phyloP scores from a whole-genome alignment of 345 rosid species.

The Bruguiera parviflora region DNA sequence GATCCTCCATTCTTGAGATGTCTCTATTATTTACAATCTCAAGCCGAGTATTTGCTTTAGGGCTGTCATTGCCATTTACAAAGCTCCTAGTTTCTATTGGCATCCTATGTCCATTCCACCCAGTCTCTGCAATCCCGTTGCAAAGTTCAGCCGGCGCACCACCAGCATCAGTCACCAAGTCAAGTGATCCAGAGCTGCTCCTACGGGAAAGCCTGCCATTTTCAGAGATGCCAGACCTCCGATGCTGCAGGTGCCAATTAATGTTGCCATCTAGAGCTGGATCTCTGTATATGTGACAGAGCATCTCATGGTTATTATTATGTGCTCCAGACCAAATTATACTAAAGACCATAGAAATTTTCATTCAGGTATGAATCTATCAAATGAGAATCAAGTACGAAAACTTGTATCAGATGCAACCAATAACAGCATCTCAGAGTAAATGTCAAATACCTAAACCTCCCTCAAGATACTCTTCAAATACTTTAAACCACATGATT shows the following conservation, averaged over 20 bases:
- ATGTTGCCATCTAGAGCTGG: conserved; percentile 28
- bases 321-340: no score
- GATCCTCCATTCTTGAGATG: conserved; percentile 46
- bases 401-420: no score
- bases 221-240: conserved; percentile 37
- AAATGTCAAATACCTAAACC: no score
- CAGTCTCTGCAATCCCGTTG: conserved; percentile 32
- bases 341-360: background rate
- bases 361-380: background rate
- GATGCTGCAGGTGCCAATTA: conserved; percentile 33
- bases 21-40: conserved; percentile 59
- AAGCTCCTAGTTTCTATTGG: conserved; percentile 34
- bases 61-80: conserved; percentile 44
- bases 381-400: background rate
- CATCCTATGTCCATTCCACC: conserved; percentile 33
- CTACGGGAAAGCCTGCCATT: conserved; percentile 27
- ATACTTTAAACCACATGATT: background rate
- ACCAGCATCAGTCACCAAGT: conserved; percentile 23
- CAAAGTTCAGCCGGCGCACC: conserved; percentile 25
- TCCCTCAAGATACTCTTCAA: background rate
- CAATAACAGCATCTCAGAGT: no score
- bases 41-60: conserved; percentile 25
- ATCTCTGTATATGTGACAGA: conserved; percentile 27
- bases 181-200: conserved; percentile 43
- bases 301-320: background rate